phyloP scores from a whole-genome alignment of 2,329 filamentous ascomycete species.

The Sporothrix variecibatus region DNA sequence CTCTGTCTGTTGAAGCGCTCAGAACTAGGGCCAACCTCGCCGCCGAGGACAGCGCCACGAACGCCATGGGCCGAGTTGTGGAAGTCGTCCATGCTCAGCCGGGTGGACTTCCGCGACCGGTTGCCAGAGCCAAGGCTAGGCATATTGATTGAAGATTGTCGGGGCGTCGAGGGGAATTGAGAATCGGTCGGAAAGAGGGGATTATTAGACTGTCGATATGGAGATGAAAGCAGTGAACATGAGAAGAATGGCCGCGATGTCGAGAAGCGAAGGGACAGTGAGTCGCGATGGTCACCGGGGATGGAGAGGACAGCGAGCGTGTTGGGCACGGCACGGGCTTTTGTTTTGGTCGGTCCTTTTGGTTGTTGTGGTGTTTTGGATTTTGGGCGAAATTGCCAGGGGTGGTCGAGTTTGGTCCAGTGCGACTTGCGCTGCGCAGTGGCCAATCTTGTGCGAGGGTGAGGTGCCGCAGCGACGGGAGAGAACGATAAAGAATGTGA shows the following conservation, averaged over 20 bases:
- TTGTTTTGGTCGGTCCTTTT: slow-evolving; percentile 17
- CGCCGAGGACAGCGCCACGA: slow-evolving; percentile 7
- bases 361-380: slow-evolving; percentile 12
- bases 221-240: neutral
- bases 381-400: slow-evolving; percentile 20
- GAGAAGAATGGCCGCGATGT: neutral
- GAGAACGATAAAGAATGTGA: neutral
- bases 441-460: neutral
- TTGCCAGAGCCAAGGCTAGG: slow-evolving; percentile 15
- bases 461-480: neutral
- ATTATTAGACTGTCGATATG: neutral
- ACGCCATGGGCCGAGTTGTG: slow-evolving; percentile 5
- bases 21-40: slow-evolving; percentile 21
- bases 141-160: neutral
- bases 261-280: neutral
- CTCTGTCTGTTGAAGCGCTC: neutral
- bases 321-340: neutral
- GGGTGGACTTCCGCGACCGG: slow-evolving; percentile 13
- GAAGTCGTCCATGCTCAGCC: slow-evolving; percentile 22
- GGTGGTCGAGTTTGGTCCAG: slow-evolving; percentile 15
- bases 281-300: neutral
- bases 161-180: neutral
- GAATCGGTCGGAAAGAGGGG: neutral
- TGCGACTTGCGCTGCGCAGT: slow-evolving; percentile 12
- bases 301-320: neutral